Evolutionary conservation across 2,329 filamentous ascomycete species (phyloP), one percentile per base, ranked within the genome.

Genomic region (Ophiostoma sp.): DNA sequence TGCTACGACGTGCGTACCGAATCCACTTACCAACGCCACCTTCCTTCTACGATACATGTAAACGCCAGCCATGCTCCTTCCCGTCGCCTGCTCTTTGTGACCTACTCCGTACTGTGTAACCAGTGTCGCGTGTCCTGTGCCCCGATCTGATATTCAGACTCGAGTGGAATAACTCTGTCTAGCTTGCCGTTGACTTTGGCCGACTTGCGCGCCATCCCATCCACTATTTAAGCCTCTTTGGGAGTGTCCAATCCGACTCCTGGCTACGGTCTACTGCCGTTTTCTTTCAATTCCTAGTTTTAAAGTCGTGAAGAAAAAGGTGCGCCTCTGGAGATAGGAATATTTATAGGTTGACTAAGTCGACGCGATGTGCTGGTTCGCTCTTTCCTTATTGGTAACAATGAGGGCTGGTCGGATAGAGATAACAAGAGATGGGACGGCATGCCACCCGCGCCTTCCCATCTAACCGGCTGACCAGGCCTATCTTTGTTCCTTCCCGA

Each of bases 151-250:
- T 49, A 47, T 67, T 55, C 52, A 41, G 14, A 18, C 52, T 58
- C 14, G 52, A 55, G 52, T 60, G 38, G 45, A 64, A 52, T 64
- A 64, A 55, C 58, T 64, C 58, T 44, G 38, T 67, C 44, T 64
- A 52, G 60, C 52, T 38, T n/a, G 5, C 16, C 62, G 47, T 14
- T 62, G 62, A 49, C 9, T 42, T 18, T 58, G 49, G 55, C 27
- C 55, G 38, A 40, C 8, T 16, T 60, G 55, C 38, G 55, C 55
- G 55, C 27, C 38, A 60, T 60, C 14, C 36, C 27, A 40, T 42
- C 63, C 49, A 65, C 67, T 65, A 60, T 68, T 65, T 62, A 68
- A 65, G 63, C 49, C 67, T 65, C 63, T 18, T 42, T 4, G 36
- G 40, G 36, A 36, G 49, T 11, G 45, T 55, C 27, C 27, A 27